Conservation (phyloP, 148 eudicot species). For the Rhododendron molle region DNA sequence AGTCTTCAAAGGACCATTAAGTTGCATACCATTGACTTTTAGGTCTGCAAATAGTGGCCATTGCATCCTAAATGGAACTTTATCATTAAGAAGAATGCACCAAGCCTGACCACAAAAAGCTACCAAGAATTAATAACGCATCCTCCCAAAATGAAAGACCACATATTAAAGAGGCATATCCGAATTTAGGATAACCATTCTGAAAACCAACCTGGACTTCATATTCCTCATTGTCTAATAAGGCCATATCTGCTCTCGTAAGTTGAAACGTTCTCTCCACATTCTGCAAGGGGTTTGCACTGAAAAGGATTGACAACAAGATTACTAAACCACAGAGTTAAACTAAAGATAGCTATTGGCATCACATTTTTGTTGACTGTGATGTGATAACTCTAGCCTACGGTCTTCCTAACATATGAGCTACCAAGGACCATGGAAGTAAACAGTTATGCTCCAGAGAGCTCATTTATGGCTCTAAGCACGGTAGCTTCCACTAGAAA, state of each 20-base stretch:
- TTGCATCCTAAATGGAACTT: conserved; percentile 89
- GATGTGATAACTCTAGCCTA: not conserved
- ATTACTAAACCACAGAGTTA: not conserved
- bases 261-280: conserved; percentile 66
- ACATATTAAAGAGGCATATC: not conserved
- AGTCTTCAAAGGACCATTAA: not conserved
- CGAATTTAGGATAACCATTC: not conserved
- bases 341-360: not conserved
- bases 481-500: not conserved
- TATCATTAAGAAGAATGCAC: conserved; percentile 91
- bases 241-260: conserved; percentile 54
- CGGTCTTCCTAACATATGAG: not conserved
- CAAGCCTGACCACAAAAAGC: conserved; percentile 55
- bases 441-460: not conserved
- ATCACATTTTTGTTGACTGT: not conserved
- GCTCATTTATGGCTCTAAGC: not conserved
- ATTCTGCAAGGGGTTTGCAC: conserved; percentile 63
- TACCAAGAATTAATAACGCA: not conserved
- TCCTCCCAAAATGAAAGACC: not conserved
- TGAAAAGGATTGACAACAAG: conserved; percentile 26
- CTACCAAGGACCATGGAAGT: not conserved
- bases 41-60: conserved; percentile 91
- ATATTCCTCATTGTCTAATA: conserved; percentile 57
- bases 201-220: conserved; percentile 70
- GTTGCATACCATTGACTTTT: conserved; percentile 73